phyloP scores from a whole-genome alignment of 495 filamentous ascomycete species.

The Penicillium longicatenatum region DNA sequence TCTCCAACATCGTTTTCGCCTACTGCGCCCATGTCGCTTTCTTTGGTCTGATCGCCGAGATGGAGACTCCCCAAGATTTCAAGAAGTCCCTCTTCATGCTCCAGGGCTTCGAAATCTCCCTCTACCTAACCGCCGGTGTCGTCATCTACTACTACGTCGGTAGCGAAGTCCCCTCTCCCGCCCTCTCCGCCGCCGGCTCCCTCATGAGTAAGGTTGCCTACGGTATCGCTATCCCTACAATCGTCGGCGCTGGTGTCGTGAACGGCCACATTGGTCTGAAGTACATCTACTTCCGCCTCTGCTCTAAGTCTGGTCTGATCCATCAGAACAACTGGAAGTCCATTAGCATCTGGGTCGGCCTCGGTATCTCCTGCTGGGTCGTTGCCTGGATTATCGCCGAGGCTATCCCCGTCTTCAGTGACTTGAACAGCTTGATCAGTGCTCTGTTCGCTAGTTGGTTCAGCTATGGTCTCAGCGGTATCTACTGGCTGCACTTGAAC shows the following conservation, averaged over 20 bases:
- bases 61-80: slow-evolving; percentile 68
- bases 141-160: slow-evolving; percentile 78
- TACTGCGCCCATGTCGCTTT: slow-evolving; percentile 70
- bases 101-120: slow-evolving; percentile 62
- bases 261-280: slow-evolving; percentile 63
- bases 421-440: slow-evolving; percentile 54
- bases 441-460: slow-evolving; percentile 46
- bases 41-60: slow-evolving; percentile 77
- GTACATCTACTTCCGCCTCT: slow-evolving; percentile 67
- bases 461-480: slow-evolving; percentile 43
- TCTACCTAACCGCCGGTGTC: slow-evolving; percentile 68
- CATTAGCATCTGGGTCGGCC: slow-evolving; percentile 54
- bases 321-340: slow-evolving; percentile 52
- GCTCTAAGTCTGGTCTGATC: slow-evolving; percentile 53
- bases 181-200: slow-evolving; percentile 65
- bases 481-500: slow-evolving; percentile 49
- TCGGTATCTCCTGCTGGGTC: slow-evolving; percentile 58
- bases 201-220: slow-evolving; percentile 73
- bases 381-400: slow-evolving; percentile 70
- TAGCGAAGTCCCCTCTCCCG: slow-evolving; percentile 63
- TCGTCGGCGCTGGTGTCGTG: slow-evolving; percentile 70
- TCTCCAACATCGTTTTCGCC: slow-evolving; percentile 57
- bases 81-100: slow-evolving; percentile 66
- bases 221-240: slow-evolving; percentile 75
- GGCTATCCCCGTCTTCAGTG: slow-evolving; percentile 69